Percentiles rank a stretch among this genome's conserved stretches.
phyloP scores from a whole-genome alignment of 805 yeast genomes.

The Cyberlindnera japonica region DNA sequence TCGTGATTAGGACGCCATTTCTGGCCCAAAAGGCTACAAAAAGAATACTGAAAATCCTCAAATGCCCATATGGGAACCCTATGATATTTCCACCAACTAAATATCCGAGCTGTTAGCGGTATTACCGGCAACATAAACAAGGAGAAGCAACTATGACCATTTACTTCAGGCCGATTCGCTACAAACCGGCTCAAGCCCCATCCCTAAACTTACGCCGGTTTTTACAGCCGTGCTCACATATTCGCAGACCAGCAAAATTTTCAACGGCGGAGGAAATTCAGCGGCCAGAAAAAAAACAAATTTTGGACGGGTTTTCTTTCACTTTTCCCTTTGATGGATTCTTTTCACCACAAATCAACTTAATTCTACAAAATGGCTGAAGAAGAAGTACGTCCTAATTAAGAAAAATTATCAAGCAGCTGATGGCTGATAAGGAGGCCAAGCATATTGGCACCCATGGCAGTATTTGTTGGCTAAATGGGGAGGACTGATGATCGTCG shows the following conservation, averaged over 20 bases:
- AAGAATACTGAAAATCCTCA: no score
- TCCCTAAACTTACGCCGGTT: conserved; percentile 5
- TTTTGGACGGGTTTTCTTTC: conserved; percentile 2
- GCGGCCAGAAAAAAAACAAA: no score
- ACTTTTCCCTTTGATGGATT: neutral
- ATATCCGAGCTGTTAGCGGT: no score
- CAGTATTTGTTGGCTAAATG: neutral
- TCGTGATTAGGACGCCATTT: no score
- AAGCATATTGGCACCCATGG: no score
- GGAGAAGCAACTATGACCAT: conserved; percentile 1
- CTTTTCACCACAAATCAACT: conserved; percentile 1
- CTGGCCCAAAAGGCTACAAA: no score
- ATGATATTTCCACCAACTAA: no score
- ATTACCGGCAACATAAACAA: neutral
- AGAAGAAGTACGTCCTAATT: conserved; percentile 27
- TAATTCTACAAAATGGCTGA: conserved; percentile 27
- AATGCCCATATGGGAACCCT: no score
- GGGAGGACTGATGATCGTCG: no score
- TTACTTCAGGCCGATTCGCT: conserved; percentile 1
- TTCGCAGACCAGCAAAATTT: conserved; percentile 8
- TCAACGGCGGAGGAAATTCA: no score
- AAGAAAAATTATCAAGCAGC: no score
- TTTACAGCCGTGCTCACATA: conserved; percentile 6
- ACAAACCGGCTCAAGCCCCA: neutral
- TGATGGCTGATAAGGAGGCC: no score